These are phyloP conservation scores for Aureobasidium lini DNA, from an alignment of 2,329 filamentous ascomycete species.

Conservation along the genomic window DNA sequence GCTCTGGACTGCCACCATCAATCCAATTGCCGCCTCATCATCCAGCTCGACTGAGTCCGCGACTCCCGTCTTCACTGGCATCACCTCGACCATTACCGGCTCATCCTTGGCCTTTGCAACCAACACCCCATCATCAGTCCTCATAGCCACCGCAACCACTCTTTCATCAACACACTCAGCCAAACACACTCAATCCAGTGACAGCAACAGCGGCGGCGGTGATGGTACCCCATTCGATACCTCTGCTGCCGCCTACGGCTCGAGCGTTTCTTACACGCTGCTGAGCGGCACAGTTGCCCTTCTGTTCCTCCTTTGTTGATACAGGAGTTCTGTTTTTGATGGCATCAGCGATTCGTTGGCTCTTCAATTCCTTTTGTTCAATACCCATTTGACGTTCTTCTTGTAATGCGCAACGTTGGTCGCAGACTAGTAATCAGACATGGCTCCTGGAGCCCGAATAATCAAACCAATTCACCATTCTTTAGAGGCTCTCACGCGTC, in stretches of 20 bases:
- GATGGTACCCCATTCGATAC: constrained; percentile 4
- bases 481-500: too few relatives aligned
- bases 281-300: not conserved
- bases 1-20: not conserved
- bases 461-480: too few relatives aligned
- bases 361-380: not conserved
- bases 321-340: not conserved
- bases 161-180: not conserved
- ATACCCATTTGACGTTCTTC: constrained; percentile 4
- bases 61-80: not conserved
- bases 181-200: not conserved
- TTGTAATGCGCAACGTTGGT: constrained; percentile 1
- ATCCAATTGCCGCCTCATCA: not conserved
- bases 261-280: not conserved
- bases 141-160: not conserved
- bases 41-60: not conserved
- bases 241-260: not conserved
- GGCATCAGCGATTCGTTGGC: constrained; percentile 6
- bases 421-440: constrained; percentile 1
- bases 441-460: not conserved
- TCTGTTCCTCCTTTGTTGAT: not conserved
- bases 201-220: not conserved
- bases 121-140: constrained; percentile 1
- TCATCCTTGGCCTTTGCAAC: constrained; percentile 4
- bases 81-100: constrained; percentile 1